Base-by-base conservation (phyloP, 2,329 filamentous ascomycete species). In the Dactylellina cionopaga region DNA sequence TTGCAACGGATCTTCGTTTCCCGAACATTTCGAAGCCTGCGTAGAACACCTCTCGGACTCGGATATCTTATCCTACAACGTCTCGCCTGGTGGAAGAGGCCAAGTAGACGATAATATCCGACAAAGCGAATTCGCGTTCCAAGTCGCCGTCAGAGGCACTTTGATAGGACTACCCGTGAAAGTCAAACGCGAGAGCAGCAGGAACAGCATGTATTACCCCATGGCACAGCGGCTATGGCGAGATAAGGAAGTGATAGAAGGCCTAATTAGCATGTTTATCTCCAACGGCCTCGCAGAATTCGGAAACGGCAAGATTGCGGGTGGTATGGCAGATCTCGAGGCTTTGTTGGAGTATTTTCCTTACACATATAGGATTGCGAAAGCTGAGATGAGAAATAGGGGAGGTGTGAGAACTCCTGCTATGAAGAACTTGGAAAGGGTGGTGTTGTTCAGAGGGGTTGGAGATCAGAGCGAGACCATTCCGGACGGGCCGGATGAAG, bases 81-180 rank as follows among this genome's bases (percentile, higher is more conserved):
- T 86, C 10, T 89, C 88, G 73, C 91, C 92, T 73, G 86, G 87
- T 19, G 86, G 86, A 0, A 82, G 84, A 35, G 74, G 82, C 79
- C 84, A 89, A 79, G 86, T 86, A 17, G 87, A 88, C 58, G 94
- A 97, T 72, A 85, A 89, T 11, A 82, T 98, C 7, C 89, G 93
- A 5, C 94, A 98, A 80, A 92, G 97, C 74, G 95, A 99, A 78
- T 93, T 99, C 79, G 89, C 90, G 22, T 98, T 97, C 75, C 92
- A 99, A 75, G 89, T 94, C 15, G 92, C 92, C 3, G 91, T 96
- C 0, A 88, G 93, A 10, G 95, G 95, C 0, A 81, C 98, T 52
- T 81, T 97, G 0, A 96, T 96, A 79, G 89, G 88, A 7, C 84
- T 99, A 1, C 95, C 95, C 1, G 87, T 87, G 76, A 94, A 94